A percentile compares a stretch with the other conserved stretches of the same genome.
These are phyloP conservation scores for Heliamphora pulchella DNA, from an alignment of 179 eudicot species.

Conservation along the genomic window DNA sequence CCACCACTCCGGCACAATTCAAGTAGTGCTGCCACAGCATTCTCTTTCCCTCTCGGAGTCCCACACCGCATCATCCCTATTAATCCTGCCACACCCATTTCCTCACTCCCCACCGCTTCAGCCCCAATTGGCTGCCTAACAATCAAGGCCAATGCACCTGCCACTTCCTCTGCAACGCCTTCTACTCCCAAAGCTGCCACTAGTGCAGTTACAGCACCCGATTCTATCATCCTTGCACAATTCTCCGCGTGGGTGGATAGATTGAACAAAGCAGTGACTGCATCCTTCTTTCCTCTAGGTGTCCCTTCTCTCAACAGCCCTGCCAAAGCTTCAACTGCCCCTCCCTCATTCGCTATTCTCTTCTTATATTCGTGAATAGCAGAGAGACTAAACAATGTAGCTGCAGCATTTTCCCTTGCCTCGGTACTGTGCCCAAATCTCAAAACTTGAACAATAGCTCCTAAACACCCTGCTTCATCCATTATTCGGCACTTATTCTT, in stretches of 20 bases:
- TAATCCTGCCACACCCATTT: slow-evolving; percentile 50
- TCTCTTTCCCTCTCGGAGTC: slow-evolving; percentile 75
- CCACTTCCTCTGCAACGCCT: slow-evolving; percentile 76
- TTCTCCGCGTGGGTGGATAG: slow-evolving; percentile 61
- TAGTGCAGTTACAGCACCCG: slow-evolving; percentile 58
- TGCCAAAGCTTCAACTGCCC: slow-evolving; percentile 66
- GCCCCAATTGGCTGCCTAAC: slow-evolving; percentile 72
- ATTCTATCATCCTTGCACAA: slow-evolving; percentile 45
- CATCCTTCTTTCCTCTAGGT: slow-evolving; percentile 70
- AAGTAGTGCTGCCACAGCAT: slow-evolving; percentile 80
- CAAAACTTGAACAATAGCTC: slow-evolving; percentile 52
- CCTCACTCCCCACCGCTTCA: slow-evolving; percentile 62
- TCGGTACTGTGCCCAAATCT: slow-evolving; percentile 58
- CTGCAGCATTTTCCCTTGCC: slow-evolving; percentile 88
- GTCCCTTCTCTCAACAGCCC: slow-evolving; percentile 54
- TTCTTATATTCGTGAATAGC: slow-evolving; percentile 74
- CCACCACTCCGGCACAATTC: slow-evolving; percentile 78
- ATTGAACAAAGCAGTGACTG: slow-evolving; percentile 74
- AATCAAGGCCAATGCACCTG: slow-evolving; percentile 69
- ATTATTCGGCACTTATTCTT: slow-evolving; percentile 63
- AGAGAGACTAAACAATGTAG: slow-evolving; percentile 84
- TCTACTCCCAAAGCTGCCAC: slow-evolving; percentile 53
- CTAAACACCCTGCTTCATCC: slow-evolving; percentile 63
- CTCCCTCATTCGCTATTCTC: slow-evolving; percentile 52
- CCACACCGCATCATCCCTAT: slow-evolving; percentile 68